phyloP scores from a whole-genome alignment of 2,329 filamentous ascomycete genomes.

The Alternaria sp. region DNA sequence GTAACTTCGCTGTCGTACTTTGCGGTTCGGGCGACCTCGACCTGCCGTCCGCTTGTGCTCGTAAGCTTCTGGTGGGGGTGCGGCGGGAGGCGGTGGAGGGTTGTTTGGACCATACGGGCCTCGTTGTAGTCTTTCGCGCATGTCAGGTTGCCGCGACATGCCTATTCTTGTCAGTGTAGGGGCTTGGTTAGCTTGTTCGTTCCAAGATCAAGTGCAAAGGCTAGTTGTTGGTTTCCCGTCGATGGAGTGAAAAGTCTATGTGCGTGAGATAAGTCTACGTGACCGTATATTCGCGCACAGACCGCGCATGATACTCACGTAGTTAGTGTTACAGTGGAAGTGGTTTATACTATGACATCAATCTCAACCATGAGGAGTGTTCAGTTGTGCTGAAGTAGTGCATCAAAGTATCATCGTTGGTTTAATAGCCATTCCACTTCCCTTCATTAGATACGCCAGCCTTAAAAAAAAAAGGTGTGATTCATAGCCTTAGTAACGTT shows the following conservation, averaged over 20 bases:
- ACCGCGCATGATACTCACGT: background rate
- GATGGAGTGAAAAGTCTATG: background rate
- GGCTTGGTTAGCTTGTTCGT: background rate
- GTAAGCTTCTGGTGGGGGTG: background rate
- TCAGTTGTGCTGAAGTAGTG: too few species aligned
- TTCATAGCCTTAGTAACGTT: too few species aligned
- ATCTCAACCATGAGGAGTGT: background rate
- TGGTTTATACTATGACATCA: background rate
- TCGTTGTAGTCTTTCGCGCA: background rate
- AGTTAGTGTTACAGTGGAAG: background rate
- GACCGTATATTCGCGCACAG: slow-evolving; percentile 2
- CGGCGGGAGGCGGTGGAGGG: slow-evolving; percentile 14
- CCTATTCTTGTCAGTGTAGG: background rate
- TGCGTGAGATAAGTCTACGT: background rate
- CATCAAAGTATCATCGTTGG: too few species aligned
- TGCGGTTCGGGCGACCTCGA: background rate
- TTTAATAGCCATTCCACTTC: too few species aligned
- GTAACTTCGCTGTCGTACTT: background rate
- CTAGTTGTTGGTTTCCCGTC: background rate
- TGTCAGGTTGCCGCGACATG: background rate
- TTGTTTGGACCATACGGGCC: slow-evolving; percentile 13
- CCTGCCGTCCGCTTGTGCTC: background rate
- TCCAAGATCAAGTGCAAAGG: background rate
- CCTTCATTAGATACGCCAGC: too few species aligned
- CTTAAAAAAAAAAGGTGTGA: too few species aligned